phyloP scores from a whole-genome alignment of 1,284 basidiomycete genomes.

The Lentinus polychrous region DNA sequence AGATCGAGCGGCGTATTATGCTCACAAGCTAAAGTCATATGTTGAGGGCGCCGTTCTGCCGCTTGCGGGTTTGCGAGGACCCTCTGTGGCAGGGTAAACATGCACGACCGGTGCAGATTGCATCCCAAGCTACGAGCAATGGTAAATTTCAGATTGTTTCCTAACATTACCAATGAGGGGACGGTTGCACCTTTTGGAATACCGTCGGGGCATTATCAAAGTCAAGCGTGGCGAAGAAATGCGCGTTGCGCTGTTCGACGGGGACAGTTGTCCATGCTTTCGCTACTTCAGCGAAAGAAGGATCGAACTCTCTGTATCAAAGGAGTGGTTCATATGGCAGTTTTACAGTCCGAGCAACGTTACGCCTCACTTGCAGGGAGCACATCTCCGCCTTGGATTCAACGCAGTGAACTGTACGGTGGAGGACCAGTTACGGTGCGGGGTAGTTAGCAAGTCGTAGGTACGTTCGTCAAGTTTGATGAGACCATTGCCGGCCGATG shows the following conservation, averaged over 20 bases:
- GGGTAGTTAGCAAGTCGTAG: constrained; percentile 70
- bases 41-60: constrained; percentile 49
- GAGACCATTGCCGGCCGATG: constrained; percentile 66
- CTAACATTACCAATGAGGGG: not conserved
- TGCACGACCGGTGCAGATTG: constrained; percentile 77
- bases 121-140: constrained; percentile 51
- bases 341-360: not conserved
- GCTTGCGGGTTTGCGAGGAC: constrained; percentile 52
- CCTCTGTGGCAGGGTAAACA: constrained; percentile 69
- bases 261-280: constrained; percentile 70
- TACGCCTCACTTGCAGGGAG: constrained; percentile 64
- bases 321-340: not conserved
- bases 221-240: constrained; percentile 91
- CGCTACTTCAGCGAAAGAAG: constrained; percentile 73
- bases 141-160: not conserved
- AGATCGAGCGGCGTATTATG: constrained; percentile 1
- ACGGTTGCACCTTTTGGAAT: constrained; percentile 64
- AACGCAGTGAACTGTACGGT: constrained; percentile 84
- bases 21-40: constrained; percentile 76
- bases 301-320: constrained; percentile 69
- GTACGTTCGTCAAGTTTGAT: constrained; percentile 70
- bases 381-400: constrained; percentile 68
- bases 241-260: constrained; percentile 56
- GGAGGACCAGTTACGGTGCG: constrained; percentile 79
- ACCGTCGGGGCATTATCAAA: constrained; percentile 70